Base-by-base conservation (phyloP, 345 rosid species). In the Boechera stricta region DNA sequence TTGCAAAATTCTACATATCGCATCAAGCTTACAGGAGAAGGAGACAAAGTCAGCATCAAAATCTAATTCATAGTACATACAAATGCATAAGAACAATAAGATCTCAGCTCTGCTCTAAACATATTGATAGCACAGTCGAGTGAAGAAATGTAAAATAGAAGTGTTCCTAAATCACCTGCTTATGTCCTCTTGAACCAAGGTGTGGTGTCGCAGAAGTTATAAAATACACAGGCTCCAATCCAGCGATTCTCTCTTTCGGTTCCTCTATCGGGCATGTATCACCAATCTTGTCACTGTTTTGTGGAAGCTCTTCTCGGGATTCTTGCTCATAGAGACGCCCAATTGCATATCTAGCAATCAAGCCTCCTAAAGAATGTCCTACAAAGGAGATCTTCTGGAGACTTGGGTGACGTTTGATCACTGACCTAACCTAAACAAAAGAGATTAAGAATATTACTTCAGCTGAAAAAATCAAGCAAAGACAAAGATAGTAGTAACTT, bases 361-460 rank as follows among this genome's bases (percentile, higher is more conserved):
- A 79, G 59, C 98, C 98, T 72, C 98, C 98, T 75, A 94, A 80
- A 53, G 98, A 94, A 83, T 91, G 96, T 57, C 91, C 90, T 32
- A 94, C 69, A 79, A 91, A 87, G 57, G 97, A 94, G 57, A 94
- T 89, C 86, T 88, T 94, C 77, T 24, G 75, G 8, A 91, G 81
- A 67, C 78, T 72, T 13, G 91, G 87, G 67, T 87, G 85, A 38
- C 71, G 64, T 75, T 80, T 80, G 71, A 86, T 84, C 53, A 94
- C 94, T 5, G 82, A 76, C 69, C 79, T 65, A 60, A 91, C 91
- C 98, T 94, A 90, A 79, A 90, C 77, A n/a, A 64, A 75, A 42
- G 64, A 80, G 49, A 64, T 0, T 1, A 32, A 13, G 4, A 10
- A 2, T 3, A 49, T 38, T n/a, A 64, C 53, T 63, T 71, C 12